Evolutionary conservation across 441 rosid genomes (phyloP), one percentile per base, ranked within the genome.

Genomic region (Pelargonium citronellum): DNA sequence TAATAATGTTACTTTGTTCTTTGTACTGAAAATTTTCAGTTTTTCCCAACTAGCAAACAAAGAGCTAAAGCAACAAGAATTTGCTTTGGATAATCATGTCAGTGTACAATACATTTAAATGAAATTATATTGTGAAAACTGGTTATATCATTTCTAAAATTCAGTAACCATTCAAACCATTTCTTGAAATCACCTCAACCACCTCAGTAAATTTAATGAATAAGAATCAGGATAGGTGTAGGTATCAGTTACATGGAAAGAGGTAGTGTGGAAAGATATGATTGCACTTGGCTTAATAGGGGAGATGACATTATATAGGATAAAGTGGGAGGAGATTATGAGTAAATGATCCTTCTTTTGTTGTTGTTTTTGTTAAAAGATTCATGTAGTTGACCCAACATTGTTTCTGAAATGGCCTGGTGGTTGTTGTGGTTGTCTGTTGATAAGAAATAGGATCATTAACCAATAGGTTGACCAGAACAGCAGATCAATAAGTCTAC

Each of bases 1-100:
- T 22, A 37, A 44, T 4, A 39, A 39, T 39, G 10, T 39, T 39
- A 39, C 43, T 39, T 39, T 6, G 43, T 39, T 6, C 1, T 39
- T 1, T 39, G 60, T 62, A 64, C 27, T 12, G 15, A 55, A 72
- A 73, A 39, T 39, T 30, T 49, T 2, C n/a, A 64, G 44, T 10
- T n/a, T 37, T 37, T 44, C 63, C 68, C 30, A 7, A 7, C 30
- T 8, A 34, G 34, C 9, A 34, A 46, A 51, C 16, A 57, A 24
- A 53, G 17, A 15, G 6, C 8, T 15, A 53, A 39, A 4, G 60
- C 60, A 53, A n/a, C 19, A 53, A 53, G 19, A 53, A 53, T 53
- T 5, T 53, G 60, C 60, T 15, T 53, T 53, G 19, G 8, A n/a
- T n/a, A 15, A 53, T n/a, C 13, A 69, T 1, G 2, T 20, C 30